phyloP scores from a whole-genome alignment of 352 stramenopile species.

The Peronospora destructor region DNA sequence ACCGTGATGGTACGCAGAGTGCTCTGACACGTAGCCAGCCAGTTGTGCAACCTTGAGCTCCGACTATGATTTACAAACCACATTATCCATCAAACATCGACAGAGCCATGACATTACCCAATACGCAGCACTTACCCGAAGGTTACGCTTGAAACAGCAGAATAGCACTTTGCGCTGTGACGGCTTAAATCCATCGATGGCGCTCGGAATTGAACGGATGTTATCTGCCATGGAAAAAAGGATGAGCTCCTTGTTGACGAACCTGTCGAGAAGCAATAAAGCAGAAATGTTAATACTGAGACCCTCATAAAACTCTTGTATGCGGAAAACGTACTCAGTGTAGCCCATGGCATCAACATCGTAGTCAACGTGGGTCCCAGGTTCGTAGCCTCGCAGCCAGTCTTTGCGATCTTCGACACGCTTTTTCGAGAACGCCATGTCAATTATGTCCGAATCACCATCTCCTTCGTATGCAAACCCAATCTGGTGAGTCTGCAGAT shows the following conservation, averaged over 20 bases:
- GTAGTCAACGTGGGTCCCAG: constrained; percentile 89
- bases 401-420: constrained; percentile 93
- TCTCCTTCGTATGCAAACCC: constrained; percentile 91
- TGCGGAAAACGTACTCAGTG: constrained; percentile 62
- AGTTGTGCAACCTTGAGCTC: constrained; percentile 93
- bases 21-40: constrained; percentile 95
- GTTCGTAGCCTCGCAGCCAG: constrained; percentile 89
- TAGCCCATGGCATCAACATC: constrained; percentile 89
- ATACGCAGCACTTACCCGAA: constrained; percentile 74
- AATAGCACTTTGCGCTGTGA: constrained; percentile 98
- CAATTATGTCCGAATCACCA: constrained; percentile 84
- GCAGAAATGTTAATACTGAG: constrained; percentile 1
- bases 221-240: constrained; percentile 98
- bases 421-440: constrained; percentile 98
- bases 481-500: constrained; percentile 91
- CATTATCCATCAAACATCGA: constrained; percentile 8
- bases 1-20: constrained; percentile 98
- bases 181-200: constrained; percentile 98
- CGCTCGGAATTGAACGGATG: constrained; percentile 91
- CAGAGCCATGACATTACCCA: constrained; percentile 9
- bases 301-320: not conserved
- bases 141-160: constrained; percentile 96
- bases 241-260: constrained; percentile 98
- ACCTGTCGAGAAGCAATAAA: constrained; percentile 42
- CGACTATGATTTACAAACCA: constrained; percentile 18